Evolutionary conservation across 768 basidiomycete species (phyloP).

Genomic region (Fomitopsis pulvina): DNA sequence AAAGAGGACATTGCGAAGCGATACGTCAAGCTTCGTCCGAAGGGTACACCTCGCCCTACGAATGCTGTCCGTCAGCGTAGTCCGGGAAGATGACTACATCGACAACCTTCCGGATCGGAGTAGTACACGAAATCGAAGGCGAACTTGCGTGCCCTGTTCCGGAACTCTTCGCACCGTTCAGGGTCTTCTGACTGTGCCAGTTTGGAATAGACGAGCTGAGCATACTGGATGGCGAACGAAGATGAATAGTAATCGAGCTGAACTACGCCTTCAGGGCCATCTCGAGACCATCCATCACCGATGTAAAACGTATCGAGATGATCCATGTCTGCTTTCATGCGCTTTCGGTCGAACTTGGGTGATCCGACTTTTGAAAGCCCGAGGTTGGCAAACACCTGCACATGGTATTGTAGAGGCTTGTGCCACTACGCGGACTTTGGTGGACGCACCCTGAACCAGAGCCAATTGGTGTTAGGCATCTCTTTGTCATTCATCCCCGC

Average conservation of each 20-base stretch:
- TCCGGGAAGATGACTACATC: background rate
- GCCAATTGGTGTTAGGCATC: conserved; percentile 82
- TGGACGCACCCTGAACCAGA: conserved; percentile 65
- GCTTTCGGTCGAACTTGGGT: conserved; percentile 43
- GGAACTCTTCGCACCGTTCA: conserved; percentile 56
- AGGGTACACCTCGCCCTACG: conserved; percentile 65
- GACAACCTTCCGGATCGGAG: conserved; percentile 63
- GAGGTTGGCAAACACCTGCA: conserved; percentile 67
- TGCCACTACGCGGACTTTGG: too few relatives aligned
- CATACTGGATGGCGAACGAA: conserved; percentile 73
- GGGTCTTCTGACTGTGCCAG: conserved; percentile 58
- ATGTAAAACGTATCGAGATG: conserved; percentile 78
- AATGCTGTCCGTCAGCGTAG: background rate
- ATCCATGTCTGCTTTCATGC: conserved; percentile 69
- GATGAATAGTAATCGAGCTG: conserved; percentile 78
- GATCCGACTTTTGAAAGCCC: conserved; percentile 61
- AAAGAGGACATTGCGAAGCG: conserved; percentile 80
- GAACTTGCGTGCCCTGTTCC: conserved; percentile 54
- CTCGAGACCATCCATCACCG: conserved; percentile 68
- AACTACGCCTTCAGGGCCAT: conserved; percentile 71
- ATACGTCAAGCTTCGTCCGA: conserved; percentile 71
- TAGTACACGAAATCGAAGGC: conserved; percentile 69
- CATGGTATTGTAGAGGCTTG: background rate
- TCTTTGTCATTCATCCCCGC: conserved; percentile 76
- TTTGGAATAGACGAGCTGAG: conserved; percentile 67